Percentiles rank a stretch among this genome's conserved stretches.
phyloP scores from a whole-genome alignment of 192 early-diverging fungal species.

The Coemansia sp. region DNA sequence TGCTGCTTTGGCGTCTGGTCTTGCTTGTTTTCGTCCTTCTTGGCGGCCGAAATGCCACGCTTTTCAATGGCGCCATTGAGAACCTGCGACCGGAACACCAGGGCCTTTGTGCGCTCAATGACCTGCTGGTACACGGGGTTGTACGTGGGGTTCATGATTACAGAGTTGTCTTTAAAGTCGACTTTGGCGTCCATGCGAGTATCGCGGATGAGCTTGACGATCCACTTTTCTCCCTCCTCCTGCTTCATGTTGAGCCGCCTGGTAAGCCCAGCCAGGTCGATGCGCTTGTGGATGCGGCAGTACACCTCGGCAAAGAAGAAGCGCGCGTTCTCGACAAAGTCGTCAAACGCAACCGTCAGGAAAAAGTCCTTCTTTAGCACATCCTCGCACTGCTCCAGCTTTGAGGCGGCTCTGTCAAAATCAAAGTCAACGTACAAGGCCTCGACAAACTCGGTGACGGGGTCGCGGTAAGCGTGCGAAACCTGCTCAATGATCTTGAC shows the following conservation, averaged over 20 bases:
- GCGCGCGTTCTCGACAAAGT: conserved; percentile 93
- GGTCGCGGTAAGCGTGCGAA: conserved; percentile 79
- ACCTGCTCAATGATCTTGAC: conserved; percentile 87
- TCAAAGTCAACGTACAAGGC: conserved; percentile 91
- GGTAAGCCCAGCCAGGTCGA: conserved; percentile 84
- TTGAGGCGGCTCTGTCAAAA: conserved; percentile 86
- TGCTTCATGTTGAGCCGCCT: conserved; percentile 80
- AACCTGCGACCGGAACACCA: conserved; percentile 88
- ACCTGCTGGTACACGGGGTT: conserved; percentile 91
- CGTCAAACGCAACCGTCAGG: conserved; percentile 78
- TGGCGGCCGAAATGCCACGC: conserved; percentile 53
- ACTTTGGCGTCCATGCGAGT: conserved; percentile 97
- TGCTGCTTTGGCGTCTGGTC: conserved; percentile 21
- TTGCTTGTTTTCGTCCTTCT: conserved; percentile 40
- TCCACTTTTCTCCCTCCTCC: conserved; percentile 96
- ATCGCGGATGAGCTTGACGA: conserved; percentile 94
- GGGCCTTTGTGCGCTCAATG: conserved; percentile 89
- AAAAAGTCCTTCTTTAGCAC: conserved; percentile 91
- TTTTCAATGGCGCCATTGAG: conserved; percentile 87
- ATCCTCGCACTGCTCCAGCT: conserved; percentile 82
- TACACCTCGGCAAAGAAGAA: conserved; percentile 96
- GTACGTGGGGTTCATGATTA: conserved; percentile 86
- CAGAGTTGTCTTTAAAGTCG: conserved; percentile 91
- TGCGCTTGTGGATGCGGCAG: conserved; percentile 95
- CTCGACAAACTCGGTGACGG: conserved; percentile 92